Evolutionary conservation across 768 basidiomycete genomes (phyloP), one percentile per base, ranked within the genome.

Genomic region (Suillus luteus): DNA sequence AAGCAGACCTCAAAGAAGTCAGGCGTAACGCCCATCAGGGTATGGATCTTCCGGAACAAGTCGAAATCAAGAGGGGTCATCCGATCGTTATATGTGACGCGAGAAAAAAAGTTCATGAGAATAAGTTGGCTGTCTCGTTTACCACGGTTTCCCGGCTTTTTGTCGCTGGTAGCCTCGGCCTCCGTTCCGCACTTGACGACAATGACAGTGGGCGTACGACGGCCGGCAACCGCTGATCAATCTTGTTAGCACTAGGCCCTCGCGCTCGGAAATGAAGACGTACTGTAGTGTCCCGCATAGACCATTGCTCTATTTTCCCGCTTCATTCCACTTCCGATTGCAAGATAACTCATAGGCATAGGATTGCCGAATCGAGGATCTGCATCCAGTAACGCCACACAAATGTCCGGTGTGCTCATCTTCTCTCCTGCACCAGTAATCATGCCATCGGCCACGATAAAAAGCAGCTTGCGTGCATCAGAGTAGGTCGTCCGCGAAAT

Each of bases 201-300:
- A 62, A 99, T 86, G 70, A 99, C 82, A 2, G 93, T 95, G 2
- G 96, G 96, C 7, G 97, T 99, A 43, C 95, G 90, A 69, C 91
- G 90, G 58, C 95, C 95, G 55, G 89, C 89, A 67, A 91, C 85
- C 66, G 88, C 91, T 90, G 61, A 41, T 19, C 62, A 54, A 65
- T 14, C 37, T 12, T 22, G 15, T 66, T 27, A 69, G 46, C 5
- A 55, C n/a, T 58, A 57, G 40, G 17, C 55, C 14, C 14, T 62
- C 51, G 5, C 5, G 11, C 22, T 3, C 52, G 37, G 33, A 31
- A 41, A 66, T 43, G 55, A 60, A 43, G 38, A 85, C 94, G 73
- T 75, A 96, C 95, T 92, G 77, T 99, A 98, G 80, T 99, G 96
- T n/a, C 97, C 97, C 59, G 97, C 97, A 80, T 99, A 99, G 22